These are phyloP conservation scores for Penstemon davidsonii DNA, from an alignment of 257 asterid genomes.

Conservation along the genomic window DNA sequence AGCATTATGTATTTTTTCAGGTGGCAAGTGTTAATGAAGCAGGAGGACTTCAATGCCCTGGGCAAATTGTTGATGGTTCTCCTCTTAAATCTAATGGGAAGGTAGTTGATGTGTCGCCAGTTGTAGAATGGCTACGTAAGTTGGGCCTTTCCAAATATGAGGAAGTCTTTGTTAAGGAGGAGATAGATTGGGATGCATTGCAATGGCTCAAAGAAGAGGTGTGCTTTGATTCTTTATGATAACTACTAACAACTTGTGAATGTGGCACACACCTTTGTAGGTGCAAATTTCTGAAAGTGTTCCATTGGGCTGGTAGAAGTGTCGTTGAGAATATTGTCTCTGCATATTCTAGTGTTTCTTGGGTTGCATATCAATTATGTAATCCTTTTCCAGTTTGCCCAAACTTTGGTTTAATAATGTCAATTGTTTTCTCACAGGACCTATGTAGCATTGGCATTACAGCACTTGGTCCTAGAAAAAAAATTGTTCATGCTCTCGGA, in stretches of 20 bases:
- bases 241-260: neutral
- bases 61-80: conserved; percentile 66
- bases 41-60: conserved; percentile 47
- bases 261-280: neutral
- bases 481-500: conserved; percentile 58
- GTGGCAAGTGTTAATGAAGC: conserved; percentile 43
- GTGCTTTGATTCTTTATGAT: conserved; percentile 11
- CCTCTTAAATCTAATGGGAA: conserved; percentile 47
- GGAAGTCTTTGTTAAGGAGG: conserved; percentile 66
- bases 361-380: neutral
- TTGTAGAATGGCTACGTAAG: conserved; percentile 66
- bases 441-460: conserved; percentile 75
- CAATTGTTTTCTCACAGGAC: conserved; percentile 53
- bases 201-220: conserved; percentile 92
- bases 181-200: conserved; percentile 84
- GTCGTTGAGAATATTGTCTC: neutral
- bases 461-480: conserved; percentile 91
- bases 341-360: neutral
- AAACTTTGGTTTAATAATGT: conserved; percentile 15
- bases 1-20: conserved; percentile 40
- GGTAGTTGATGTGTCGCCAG: conserved; percentile 46
- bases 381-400: conserved; percentile 3
- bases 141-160: conserved; percentile 83
- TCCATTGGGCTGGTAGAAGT: neutral
- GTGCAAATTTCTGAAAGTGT: conserved; percentile 7